phyloP scores from a whole-genome alignment of 1,139 yeast genomes.

The Debaryomyces nepalensis region DNA sequence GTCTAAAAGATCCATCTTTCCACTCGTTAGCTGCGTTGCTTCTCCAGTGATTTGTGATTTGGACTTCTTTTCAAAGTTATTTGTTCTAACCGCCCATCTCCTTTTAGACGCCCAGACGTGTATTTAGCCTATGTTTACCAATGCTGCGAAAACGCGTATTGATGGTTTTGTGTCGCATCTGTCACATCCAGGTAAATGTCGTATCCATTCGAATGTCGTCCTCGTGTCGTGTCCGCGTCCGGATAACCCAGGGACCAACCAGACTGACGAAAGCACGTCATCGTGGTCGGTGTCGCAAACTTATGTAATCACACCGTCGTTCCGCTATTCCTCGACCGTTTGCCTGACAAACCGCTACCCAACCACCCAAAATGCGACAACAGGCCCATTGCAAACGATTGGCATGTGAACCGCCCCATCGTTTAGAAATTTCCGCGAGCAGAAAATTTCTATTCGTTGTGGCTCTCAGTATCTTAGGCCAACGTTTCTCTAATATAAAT shows the following conservation, averaged over 20 bases:
- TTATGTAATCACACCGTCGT: too few species aligned
- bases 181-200: not conserved
- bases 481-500: conserved; percentile 11
- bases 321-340: not conserved
- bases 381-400: conserved; percentile 3
- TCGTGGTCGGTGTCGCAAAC: too few species aligned
- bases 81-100: conserved; percentile 5
- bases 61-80: not conserved
- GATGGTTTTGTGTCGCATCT: not conserved
- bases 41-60: not conserved
- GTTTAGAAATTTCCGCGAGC: conserved; percentile 1
- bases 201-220: not conserved
- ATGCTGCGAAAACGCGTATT: conserved; percentile 8
- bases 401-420: conserved; percentile 2
- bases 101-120: not conserved
- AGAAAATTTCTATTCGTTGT: conserved; percentile 11
- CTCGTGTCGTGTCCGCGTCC: too few species aligned
- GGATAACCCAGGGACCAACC: too few species aligned
- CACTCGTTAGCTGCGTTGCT: not conserved
- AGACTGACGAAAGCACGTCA: too few species aligned
- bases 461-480: conserved; percentile 8
- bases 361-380: too few species aligned
- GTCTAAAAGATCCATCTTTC: conserved; percentile 27
- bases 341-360: not conserved
- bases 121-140: conserved; percentile 5